Base-by-base conservation (phyloP, 495 filamentous ascomycete species). In the Lasiosphaeria ovina region DNA sequence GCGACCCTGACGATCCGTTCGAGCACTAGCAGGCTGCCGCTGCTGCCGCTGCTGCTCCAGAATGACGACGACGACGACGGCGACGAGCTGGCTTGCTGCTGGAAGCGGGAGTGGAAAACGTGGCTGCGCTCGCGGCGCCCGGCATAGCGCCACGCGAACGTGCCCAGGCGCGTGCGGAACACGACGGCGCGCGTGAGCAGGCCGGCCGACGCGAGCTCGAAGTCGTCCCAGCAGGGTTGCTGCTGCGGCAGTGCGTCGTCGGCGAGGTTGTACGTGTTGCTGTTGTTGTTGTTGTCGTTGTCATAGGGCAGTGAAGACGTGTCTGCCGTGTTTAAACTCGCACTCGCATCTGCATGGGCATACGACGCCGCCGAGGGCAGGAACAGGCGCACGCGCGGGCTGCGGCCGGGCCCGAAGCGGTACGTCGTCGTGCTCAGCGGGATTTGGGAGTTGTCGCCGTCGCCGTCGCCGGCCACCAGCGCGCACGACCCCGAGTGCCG, bases 141-240 rank as follows among this genome's bases (percentile, higher is more conserved):
- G 10, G 66, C 76, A 66, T 85, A 84, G 0, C 66, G 66, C 82
- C 82, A 85, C 57, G 76, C 69, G 57, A 81, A 80, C n/a, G 57
- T 59, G 8, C 68, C 69, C 1, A 77, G 72, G 34, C 69, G 73
- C 17, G 76, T 68, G 11, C 52, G 56, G 60, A 84, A 81, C 3
- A 35, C 38, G 4, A 69, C 62, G 16, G 72, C 66, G 32, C 82
- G 75, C 9, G 79, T 69, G 42, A 74, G 64, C 61, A 61, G 65
- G 68, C 71, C 72, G 72, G 63, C 69, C 57, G 48, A 67, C 49
- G 3, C 55, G 34, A 77, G 65, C 51, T 71, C 58, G 55, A 80
- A 78, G 6, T 57, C 60, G 36, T 74, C 66, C 45, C 57, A 61
- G 9, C 55, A 12, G 24, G 12, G 6, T 47, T n/a, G 44, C 44